A percentile compares a stretch with the other conserved stretches of the same genome.
Conservation (phyloP, 2,329 filamentous ascomycete genomes). For the Ophiostoma piceae region DNA sequence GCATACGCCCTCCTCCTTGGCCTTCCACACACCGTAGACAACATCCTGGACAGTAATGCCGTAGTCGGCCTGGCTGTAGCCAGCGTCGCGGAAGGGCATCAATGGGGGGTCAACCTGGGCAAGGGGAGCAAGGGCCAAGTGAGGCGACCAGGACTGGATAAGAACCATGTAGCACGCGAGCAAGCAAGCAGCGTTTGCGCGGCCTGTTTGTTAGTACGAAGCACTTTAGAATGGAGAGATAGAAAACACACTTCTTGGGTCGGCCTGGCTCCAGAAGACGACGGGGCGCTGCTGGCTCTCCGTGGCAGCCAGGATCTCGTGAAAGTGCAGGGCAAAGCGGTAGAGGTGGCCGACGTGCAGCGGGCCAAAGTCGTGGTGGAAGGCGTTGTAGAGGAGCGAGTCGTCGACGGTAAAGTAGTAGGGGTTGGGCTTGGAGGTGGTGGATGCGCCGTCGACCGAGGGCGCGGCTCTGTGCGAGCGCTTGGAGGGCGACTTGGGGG, state of each 20-base stretch:
- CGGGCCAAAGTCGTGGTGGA: conserved; percentile 97
- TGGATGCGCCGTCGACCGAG: conserved; percentile 27
- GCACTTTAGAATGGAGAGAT: neutral
- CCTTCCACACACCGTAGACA: conserved; percentile 97
- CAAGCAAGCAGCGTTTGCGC: conserved; percentile 89
- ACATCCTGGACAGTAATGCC: conserved; percentile 93
- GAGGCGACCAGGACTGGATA: conserved; percentile 95
- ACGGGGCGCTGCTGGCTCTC: conserved; percentile 86
- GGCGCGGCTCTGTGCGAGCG: conserved; percentile 61
- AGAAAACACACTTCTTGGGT: conserved; percentile 70
- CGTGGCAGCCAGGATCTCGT: conserved; percentile 87
- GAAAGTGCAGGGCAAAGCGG: conserved; percentile 90
- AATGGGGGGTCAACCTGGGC: conserved; percentile 93
- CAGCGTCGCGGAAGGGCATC: conserved; percentile 98
- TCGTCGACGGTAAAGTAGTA: conserved; percentile 97
- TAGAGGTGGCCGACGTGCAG: conserved; percentile 96
- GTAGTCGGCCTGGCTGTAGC: conserved; percentile 97
- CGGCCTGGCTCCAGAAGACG: conserved; percentile 91
- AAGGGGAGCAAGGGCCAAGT: conserved; percentile 89
- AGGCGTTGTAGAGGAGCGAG: conserved; percentile 90
- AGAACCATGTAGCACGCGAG: conserved; percentile 98
- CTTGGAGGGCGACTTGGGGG: conserved; percentile 65
- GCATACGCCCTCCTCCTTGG: conserved; percentile 91
- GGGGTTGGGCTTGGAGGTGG: conserved; percentile 51
- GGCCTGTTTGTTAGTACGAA: conserved; percentile 49